Base-by-base conservation (phyloP, 352 stramenopile genomes). In the Globisporangium irregulare region DNA sequence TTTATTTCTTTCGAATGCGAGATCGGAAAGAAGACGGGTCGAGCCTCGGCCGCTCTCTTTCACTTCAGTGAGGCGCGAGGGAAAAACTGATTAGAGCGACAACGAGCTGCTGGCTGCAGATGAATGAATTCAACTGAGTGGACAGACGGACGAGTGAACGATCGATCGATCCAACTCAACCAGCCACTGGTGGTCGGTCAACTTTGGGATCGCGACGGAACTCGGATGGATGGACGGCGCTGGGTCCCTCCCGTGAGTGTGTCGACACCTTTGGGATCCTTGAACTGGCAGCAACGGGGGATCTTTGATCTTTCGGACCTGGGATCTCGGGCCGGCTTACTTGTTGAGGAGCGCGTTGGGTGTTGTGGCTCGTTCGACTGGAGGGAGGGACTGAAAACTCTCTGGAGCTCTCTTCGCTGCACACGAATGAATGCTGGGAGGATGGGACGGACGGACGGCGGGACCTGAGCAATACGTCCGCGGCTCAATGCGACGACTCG, bases 1-100 rank as follows among this genome's bases (percentile, higher is more conserved):
- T 61, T 60, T 24, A 22, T 61, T 61, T 61, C 20, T 61, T 61
- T 34, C 50, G 50, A 56, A 56, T 27, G 50, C 29, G 50, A 56
- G n/a, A 56, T 56, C n/a, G 50, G 8, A 20, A 7, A 12, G 54
- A 58, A 59, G 54, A 32, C 27, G 4, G 27, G 7, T 14, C 32
- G 7, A 15, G 29, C 4, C 29, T 32, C 32, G 32, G 32, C 27
- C 7, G 18, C 32, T 46, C 55, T 46, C 29, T 48, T 22, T n/a
- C 55, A 61, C 55, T 22, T 20, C 25, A 36, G 38, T 46, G 38
- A 46, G 25, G 14, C n/a, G n/a, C 8, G n/a, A 61, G 55, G 55
- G 55, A 61, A 61, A 22, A 27, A 27, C 55, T 61, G 55, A 61
- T 61, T 61, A 61, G 55, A 48, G 41, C 15, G 36, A 12, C 3